Evolutionary conservation across 2,329 filamentous ascomycete genomes (phyloP), one percentile per base, ranked within the genome.

Genomic region (Lachnellula hyalina): DNA sequence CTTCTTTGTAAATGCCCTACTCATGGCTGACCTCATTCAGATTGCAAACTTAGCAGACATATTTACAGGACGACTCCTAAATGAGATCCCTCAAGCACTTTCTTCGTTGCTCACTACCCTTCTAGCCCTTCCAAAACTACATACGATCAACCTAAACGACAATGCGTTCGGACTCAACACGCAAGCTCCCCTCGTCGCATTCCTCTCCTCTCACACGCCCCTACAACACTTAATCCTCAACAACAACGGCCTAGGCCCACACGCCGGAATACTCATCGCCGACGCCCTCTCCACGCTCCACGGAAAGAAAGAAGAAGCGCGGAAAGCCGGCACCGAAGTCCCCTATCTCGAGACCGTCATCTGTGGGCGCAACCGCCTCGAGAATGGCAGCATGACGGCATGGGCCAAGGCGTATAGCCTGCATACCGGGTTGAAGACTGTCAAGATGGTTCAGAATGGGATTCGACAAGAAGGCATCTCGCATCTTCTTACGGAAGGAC

Each of bases 401-500:
- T 99, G 94, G 94, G 91, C 92, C 42, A 88, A 87, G 71, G 81
- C 90, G 1, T 96, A 90, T 72, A 84, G 85, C 66, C 85, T 93
- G 55, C 90, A 97, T 70, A 84, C 81, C 62, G 86, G 87, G 54
- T 82, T 99, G 60, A 88, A 86, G 73, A 85, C 85, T 56, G 83
- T 99, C 64, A 95, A 93, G 79, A 97, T 99, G 94, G 90, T 96
- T 25, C 94, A 97, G 74, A 97, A 99, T 71, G 94, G 94, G 51
- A 99, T 99, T 64, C 83, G 94, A 44, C 90, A 93, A 69, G 91
- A 97, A 72, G 94, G 94, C 57, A 94, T 97, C 67, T 85, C 85
- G 47, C 81, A 87, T 62, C 77, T 99, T 54, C 76, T 99, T 61
- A 85, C 82, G 57, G 79, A 92, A 51, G 94, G 94, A 59, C 78